Evolutionary conservation across 2,329 filamentous ascomycete species (phyloP), one percentile per base, ranked within the genome.

Genomic region (Penicillium psychrosexuale): DNA sequence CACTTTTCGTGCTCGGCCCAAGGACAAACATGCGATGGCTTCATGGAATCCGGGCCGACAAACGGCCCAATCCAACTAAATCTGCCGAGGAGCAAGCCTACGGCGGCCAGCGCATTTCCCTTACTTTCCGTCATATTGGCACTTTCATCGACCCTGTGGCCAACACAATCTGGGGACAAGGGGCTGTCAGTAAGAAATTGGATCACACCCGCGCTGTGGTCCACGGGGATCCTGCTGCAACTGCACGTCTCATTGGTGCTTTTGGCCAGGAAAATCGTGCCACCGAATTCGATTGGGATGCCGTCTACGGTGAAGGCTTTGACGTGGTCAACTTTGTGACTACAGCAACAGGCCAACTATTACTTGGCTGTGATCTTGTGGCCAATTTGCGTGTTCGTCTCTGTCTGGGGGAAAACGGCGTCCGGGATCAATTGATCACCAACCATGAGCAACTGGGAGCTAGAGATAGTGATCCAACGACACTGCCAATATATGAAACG

Each of bases 31-130:
- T 82, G 75, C 82, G 85, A 63, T 97, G 92, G 90, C 81, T 97
- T 11, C 94, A 99, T 75, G 86, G 86, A n/a, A 97, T 99, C 69
- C 86, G 88, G 47, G 85, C 89, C 40, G 94, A 99, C 73, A 95
- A 92, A 70, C 84, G 94, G 27, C 77, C 82, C 0, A 74, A 78
- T 1, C 74, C 78, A 1, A 88, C 92, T 61, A 92, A 93, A 71
- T 80, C 82, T 0, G 62, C 77, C 0, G 82, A 83, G 6, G 93
- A 97, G 70, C 81, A 85, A 38, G 88, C 89, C 0, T 91, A 84
- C 66, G 78, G 77, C 6, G 89, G 91, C 7, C 85, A 86, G 44
- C 88, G 94, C 44, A 96, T 99, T 69, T 95, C 90, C 45, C 80
- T 99, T 34, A 99, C 94, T 0, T 97, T 99, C 70, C 83, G 94